Conservation (phyloP, 768 basidiomycete species). For the Mycena amicta region DNA sequence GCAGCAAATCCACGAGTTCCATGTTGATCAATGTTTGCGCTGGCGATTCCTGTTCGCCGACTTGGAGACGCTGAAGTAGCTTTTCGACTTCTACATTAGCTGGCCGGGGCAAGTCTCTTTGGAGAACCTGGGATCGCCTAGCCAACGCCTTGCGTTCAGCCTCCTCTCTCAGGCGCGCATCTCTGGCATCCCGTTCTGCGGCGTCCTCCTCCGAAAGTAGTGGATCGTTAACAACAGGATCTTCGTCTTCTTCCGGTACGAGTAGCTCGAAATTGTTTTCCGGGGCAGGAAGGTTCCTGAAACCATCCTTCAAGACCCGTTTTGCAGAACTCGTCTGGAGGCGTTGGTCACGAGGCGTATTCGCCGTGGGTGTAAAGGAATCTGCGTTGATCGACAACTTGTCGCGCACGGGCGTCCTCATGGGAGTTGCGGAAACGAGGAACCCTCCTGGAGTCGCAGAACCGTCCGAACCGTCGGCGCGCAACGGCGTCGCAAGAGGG, state of each 20-base stretch:
- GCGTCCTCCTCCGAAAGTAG: slow-evolving; percentile 79
- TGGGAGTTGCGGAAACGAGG: slow-evolving; percentile 72
- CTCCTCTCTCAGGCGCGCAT: slow-evolving; percentile 67
- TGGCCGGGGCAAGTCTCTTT: slow-evolving; percentile 83
- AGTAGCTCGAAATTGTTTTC: slow-evolving; percentile 98
- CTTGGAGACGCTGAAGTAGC: slow-evolving; percentile 61
- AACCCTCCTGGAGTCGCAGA: slow-evolving; percentile 59
- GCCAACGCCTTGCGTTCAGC: slow-evolving; percentile 82
- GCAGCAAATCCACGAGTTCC: slow-evolving; percentile 78
- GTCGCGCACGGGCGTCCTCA: slow-evolving; percentile 95
- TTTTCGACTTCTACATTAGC: slow-evolving; percentile 73
- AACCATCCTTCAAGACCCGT: slow-evolving; percentile 77
- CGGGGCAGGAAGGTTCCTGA: slow-evolving; percentile 83
- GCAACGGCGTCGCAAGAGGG: slow-evolving; percentile 86
- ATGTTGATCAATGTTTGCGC: slow-evolving; percentile 70
- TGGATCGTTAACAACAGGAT: slow-evolving; percentile 42
- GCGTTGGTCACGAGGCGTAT: slow-evolving; percentile 79
- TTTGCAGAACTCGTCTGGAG: slow-evolving; percentile 65
- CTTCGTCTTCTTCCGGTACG: slow-evolving; percentile 83
- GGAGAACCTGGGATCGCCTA: slow-evolving; percentile 78
- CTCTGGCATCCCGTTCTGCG: slow-evolving; percentile 82
- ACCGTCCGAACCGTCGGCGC: slow-evolving; percentile 44
- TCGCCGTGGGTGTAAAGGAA: slow-evolving; percentile 54
- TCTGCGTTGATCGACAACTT: slow-evolving; percentile 86
- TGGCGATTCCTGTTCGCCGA: slow-evolving; percentile 48